Conservation (phyloP, 495 filamentous ascomycete species). For the Baudoinia panamericana region DNA sequence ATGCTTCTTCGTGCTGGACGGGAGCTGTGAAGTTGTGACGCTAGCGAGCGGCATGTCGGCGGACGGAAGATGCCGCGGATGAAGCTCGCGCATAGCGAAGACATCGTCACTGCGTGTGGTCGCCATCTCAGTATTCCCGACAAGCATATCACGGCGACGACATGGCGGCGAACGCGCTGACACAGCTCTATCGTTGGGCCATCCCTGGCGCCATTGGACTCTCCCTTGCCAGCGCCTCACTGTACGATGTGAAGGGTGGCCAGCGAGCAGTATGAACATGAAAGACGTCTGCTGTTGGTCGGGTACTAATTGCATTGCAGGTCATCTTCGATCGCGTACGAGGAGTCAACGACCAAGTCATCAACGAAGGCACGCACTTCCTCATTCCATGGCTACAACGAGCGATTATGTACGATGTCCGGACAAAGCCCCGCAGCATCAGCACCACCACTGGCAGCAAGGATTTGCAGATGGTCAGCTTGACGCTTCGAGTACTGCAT, state of each 20-base stretch:
- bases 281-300: too few species aligned
- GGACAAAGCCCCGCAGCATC: constrained; percentile 93
- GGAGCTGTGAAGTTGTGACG: too few species aligned
- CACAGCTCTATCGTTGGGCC: constrained; percentile 52
- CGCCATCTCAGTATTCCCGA: too few species aligned
- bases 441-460: constrained; percentile 97
- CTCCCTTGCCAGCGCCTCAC: constrained; percentile 52
- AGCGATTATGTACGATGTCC: constrained; percentile 91
- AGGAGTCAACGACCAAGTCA: constrained; percentile 82
- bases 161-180: constrained; percentile 51
- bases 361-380: constrained; percentile 96
- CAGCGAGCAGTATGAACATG: too few species aligned
- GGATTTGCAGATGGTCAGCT: constrained; percentile 98
- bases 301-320: too few species aligned
- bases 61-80: too few species aligned
- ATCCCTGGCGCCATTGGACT: constrained; percentile 55
- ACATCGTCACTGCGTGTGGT: too few species aligned
- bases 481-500: constrained; percentile 92
- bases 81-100: too few species aligned
- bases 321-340: constrained; percentile 96
- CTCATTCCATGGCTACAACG: constrained; percentile 90
- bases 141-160: too few species aligned
- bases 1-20: too few species aligned
- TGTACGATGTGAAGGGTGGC: constrained; percentile 96
- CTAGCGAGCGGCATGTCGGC: too few species aligned